phyloP scores from a whole-genome alignment of 2,329 filamentous ascomycete species.

The Fusarium secorum region DNA sequence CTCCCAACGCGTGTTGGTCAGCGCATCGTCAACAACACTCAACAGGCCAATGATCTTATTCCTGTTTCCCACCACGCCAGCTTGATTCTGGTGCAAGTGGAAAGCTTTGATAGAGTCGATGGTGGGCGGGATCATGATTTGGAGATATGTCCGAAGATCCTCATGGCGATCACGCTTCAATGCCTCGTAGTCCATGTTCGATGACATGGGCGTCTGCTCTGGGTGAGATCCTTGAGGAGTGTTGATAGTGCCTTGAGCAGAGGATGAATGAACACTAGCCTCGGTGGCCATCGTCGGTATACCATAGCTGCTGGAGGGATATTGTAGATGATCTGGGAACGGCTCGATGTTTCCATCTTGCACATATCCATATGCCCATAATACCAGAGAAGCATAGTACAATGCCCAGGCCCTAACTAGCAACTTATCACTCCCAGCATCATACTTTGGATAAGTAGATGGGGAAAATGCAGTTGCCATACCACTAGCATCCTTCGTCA shows the following conservation, averaged over 20 bases:
- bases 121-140: slow-evolving; percentile 42
- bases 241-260: slow-evolving; percentile 21
- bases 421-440: slow-evolving; percentile 38
- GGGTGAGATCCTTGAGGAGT: slow-evolving; percentile 29
- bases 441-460: slow-evolving; percentile 36
- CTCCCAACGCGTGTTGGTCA: slow-evolving; percentile 40
- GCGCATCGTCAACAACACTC: slow-evolving; percentile 39
- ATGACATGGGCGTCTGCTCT: slow-evolving; percentile 25
- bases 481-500: slow-evolving; percentile 15
- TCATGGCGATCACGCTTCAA: slow-evolving; percentile 38
- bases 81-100: slow-evolving; percentile 42
- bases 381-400: slow-evolving; percentile 41
- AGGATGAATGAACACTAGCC: slow-evolving; percentile 32
- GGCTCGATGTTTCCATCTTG: slow-evolving; percentile 42
- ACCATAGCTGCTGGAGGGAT: slow-evolving; percentile 25
- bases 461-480: slow-evolving; percentile 26
- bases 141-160: slow-evolving; percentile 40
- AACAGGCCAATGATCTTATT: slow-evolving; percentile 41
- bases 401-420: slow-evolving; percentile 39
- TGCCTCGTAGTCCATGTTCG: slow-evolving; percentile 31
- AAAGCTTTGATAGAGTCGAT: slow-evolving; percentile 43
- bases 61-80: slow-evolving; percentile 39
- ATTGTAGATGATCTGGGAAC: slow-evolving; percentile 40
- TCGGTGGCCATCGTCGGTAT: slow-evolving; percentile 22
- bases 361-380: slow-evolving; percentile 42